Base-by-base conservation (phyloP, 140 eudicot genomes). In the Bidens hawaiensis region DNA sequence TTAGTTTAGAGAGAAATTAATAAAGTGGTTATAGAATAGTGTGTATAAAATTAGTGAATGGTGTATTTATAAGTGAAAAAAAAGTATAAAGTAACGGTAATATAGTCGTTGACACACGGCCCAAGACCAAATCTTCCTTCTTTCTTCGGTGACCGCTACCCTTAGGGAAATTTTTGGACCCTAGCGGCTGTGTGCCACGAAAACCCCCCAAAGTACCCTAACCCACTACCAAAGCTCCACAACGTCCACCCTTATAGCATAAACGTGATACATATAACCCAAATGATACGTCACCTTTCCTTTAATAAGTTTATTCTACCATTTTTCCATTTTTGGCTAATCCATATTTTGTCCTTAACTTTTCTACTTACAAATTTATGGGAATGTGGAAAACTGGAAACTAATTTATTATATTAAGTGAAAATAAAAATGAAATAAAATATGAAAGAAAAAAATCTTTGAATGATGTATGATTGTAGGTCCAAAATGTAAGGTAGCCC, bases 401-500 rank as follows among this genome's bases (percentile, higher is more conserved):
- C 13, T 38, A 15, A 7, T 43, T 27, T 28, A 27, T 17, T 40
- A 19, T 26, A 23, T 16, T 47, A 14, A 7, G 31, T 53, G 36
- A 67, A 67, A n/a, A 31, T 46, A 8, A 14, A 19, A 15, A 48
- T 60, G 30, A 30, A 52, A 46, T 16, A 45, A 45, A 45, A 45
- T 2, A 40, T 13, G 13, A 56, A 58, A 6, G n/a, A 23, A 22
- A 41, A 72, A 54, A 55, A 55, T 42, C 25, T 30, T 64, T 57
- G 67, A 73, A 46, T 66, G 76, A 73, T 65, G 62, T 65, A 65
- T 65, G 66, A 73, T 46, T 65, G 73, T 73, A 71, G 78, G 78
- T 64, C 78, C 78, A 30, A 43, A 43, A 31, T 73, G 78, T 64
- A 73, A 64, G 78, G 78, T 56, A 73, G 72, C 67, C 72, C 72